phyloP scores from a whole-genome alignment of 345 rosid species.

The Stellera chamaejasme region DNA sequence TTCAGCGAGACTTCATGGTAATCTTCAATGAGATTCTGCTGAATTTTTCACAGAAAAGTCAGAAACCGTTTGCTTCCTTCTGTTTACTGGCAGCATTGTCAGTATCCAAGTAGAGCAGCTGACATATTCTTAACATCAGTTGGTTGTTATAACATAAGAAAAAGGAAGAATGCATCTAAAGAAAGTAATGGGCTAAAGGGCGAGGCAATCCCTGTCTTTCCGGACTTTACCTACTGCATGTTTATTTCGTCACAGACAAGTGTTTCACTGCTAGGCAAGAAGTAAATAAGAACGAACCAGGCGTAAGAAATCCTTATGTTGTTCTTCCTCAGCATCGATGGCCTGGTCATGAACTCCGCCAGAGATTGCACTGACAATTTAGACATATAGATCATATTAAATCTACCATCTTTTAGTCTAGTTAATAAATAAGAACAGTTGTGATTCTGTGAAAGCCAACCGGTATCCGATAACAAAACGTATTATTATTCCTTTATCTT shows the following conservation, averaged over 20 bases:
- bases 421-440: not conserved
- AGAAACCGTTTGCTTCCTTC: not conserved
- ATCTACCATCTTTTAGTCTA: constrained; percentile 1
- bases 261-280: not conserved
- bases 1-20: constrained; percentile 63
- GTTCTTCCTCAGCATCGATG: constrained; percentile 61
- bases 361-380: constrained; percentile 40
- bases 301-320: constrained; percentile 56
- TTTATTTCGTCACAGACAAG: too few relatives aligned
- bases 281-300: constrained; percentile 31
- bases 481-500: constrained; percentile 59
- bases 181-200: too few relatives aligned
- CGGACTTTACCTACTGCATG: too few relatives aligned
- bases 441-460: constrained; percentile 11
- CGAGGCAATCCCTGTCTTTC: too few relatives aligned
- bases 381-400: constrained; percentile 8
- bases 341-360: constrained; percentile 70
- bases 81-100: not conserved
- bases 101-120: too few relatives aligned
- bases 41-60: not conserved
- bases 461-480: constrained; percentile 64
- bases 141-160: too few relatives aligned
- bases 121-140: too few relatives aligned
- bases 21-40: constrained; percentile 79
- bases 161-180: too few relatives aligned